Percentiles rank a stretch among this genome's conserved stretches.
Evolutionary conservation across 352 stramenopile species (phyloP).

Genomic region (Phytophthora crassamura): DNA sequence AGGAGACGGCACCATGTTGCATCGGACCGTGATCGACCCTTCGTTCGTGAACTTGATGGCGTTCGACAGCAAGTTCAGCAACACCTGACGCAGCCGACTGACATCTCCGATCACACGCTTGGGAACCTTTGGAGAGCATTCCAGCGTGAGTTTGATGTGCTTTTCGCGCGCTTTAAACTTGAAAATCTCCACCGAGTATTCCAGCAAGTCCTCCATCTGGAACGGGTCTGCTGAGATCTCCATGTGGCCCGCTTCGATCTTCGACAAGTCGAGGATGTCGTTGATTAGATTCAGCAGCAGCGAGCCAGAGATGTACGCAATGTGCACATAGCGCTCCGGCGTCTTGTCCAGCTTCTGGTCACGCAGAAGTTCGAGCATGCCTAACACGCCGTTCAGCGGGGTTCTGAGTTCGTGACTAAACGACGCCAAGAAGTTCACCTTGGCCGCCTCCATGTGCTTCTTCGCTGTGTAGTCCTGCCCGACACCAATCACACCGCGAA

Average conservation of each 20-base stretch:
- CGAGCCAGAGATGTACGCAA: constrained; percentile 73
- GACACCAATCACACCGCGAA: constrained; percentile 89
- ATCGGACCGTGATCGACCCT: constrained; percentile 73
- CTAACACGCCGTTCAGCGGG: constrained; percentile 79
- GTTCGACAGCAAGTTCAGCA: constrained; percentile 80
- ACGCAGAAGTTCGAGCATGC: constrained; percentile 76
- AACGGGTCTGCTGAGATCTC: constrained; percentile 81
- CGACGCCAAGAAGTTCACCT: constrained; percentile 72
- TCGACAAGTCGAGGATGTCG: constrained; percentile 90
- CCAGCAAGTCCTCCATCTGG: constrained; percentile 73
- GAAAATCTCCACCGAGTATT: constrained; percentile 88
- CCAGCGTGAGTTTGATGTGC: constrained; percentile 79
- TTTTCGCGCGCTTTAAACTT: constrained; percentile 82
- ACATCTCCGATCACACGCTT: constrained; percentile 69
- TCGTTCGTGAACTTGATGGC: constrained; percentile 84
- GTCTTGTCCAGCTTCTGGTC: constrained; percentile 71
- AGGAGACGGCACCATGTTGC: constrained; percentile 59
- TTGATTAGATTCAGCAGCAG: constrained; percentile 81
- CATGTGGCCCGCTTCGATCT: constrained; percentile 92
- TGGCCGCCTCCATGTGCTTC: constrained; percentile 73
- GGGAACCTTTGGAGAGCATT: constrained; percentile 61
- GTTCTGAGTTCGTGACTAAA: constrained; percentile 79
- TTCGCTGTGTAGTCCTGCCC: constrained; percentile 90
- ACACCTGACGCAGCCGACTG: constrained; percentile 68
- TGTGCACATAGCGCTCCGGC: constrained; percentile 70